phyloP scores from a whole-genome alignment of 2,329 filamentous ascomycete species.

The Corniculantispora saksenae region DNA sequence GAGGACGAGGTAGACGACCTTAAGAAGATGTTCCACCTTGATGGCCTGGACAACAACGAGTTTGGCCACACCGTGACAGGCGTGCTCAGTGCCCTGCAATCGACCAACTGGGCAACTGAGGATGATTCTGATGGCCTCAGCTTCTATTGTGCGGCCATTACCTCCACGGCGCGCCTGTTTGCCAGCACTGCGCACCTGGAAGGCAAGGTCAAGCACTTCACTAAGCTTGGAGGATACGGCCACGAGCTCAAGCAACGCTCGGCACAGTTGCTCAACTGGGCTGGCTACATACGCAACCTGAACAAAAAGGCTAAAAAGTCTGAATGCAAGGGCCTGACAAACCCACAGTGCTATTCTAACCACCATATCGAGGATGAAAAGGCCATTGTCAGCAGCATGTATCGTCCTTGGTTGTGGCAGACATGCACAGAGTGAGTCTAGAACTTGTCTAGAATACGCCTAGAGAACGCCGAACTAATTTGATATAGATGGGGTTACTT shows the following conservation, averaged over 20 bases:
- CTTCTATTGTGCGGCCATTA: slow-evolving; percentile 50
- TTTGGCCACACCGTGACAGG: slow-evolving; percentile 46
- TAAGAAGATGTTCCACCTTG: slow-evolving; percentile 37
- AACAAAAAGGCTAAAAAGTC: slow-evolving; percentile 31
- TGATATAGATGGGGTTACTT: slow-evolving; percentile 71
- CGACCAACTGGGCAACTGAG: slow-evolving; percentile 55
- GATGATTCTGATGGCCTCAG: slow-evolving; percentile 44
- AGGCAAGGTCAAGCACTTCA: slow-evolving; percentile 38
- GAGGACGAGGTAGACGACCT: slow-evolving; percentile 42
- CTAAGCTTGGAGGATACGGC: slow-evolving; percentile 44
- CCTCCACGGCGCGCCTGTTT: slow-evolving; percentile 43
- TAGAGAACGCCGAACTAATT: neutral
- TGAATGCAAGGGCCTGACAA: slow-evolving; percentile 28
- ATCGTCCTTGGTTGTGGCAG: slow-evolving; percentile 53
- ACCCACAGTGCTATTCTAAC: slow-evolving; percentile 35
- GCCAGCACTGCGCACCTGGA: slow-evolving; percentile 39
- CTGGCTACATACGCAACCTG: slow-evolving; percentile 43
- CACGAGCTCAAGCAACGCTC: slow-evolving; percentile 35
- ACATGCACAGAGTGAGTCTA: slow-evolving; percentile 53
- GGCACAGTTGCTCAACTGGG: slow-evolving; percentile 51
- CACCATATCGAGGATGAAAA: slow-evolving; percentile 26
- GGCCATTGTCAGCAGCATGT: slow-evolving; percentile 24
- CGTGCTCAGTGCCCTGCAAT: slow-evolving; percentile 48
- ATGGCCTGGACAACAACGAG: slow-evolving; percentile 31
- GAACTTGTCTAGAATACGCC: neutral